Evolutionary conservation across 805 yeast species (phyloP).

Genomic region (Candida sanyiensis): DNA sequence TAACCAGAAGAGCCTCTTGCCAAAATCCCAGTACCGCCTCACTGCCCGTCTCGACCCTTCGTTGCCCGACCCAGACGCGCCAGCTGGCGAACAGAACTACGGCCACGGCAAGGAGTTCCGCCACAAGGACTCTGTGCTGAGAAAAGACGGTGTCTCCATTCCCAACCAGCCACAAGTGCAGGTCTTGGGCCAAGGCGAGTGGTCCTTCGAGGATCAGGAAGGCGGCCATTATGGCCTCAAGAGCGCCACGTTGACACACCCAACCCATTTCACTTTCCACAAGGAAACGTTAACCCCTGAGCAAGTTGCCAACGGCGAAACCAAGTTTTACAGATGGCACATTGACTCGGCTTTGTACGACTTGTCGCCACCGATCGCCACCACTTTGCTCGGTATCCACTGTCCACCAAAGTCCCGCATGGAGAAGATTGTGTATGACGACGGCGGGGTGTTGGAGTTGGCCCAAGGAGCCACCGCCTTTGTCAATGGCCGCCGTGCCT

Average conservation of each 20-base stretch:
- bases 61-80: constrained; percentile 28
- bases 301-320: constrained; percentile 54
- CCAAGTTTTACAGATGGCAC: constrained; percentile 91
- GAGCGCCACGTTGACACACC: constrained; percentile 64
- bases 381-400: constrained; percentile 76
- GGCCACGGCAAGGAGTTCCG: constrained; percentile 83
- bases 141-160: constrained; percentile 75
- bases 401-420: constrained; percentile 67
- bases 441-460: constrained; percentile 57
- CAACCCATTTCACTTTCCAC: constrained; percentile 80
- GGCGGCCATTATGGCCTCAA: constrained; percentile 52
- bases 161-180: constrained; percentile 87
- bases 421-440: constrained; percentile 62
- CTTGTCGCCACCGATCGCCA: constrained; percentile 79
- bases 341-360: constrained; percentile 87
- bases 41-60: constrained; percentile 79
- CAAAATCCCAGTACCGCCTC: constrained; percentile 68
- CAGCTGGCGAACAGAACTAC: constrained; percentile 46
- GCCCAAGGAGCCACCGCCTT: constrained; percentile 89
- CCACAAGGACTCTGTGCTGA: constrained; percentile 59
- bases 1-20: constrained; percentile 58
- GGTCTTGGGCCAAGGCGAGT: constrained; percentile 77
- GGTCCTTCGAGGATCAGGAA: constrained; percentile 24
- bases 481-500: constrained; percentile 79
- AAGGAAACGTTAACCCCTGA: constrained; percentile 57